Conservation (phyloP, 1,284 basidiomycete species). For the Leccinum pallidistipes region DNA sequence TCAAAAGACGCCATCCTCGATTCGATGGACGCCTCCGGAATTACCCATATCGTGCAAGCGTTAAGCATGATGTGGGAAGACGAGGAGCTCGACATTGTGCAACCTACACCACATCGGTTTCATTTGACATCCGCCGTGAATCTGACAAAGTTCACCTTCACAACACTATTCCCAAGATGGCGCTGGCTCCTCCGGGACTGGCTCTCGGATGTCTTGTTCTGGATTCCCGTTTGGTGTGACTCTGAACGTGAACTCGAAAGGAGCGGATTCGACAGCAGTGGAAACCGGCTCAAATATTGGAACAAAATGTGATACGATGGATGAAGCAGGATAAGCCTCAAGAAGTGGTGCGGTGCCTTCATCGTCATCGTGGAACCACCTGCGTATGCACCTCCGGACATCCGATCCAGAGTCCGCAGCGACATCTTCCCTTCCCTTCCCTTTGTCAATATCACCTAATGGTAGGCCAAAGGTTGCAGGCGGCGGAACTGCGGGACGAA, state of each 20-base stretch:
- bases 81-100: conserved; percentile 80
- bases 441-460: too few relatives aligned
- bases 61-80: conserved; percentile 89
- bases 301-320: not conserved
- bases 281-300: conserved; percentile 7
- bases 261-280: conserved; percentile 11
- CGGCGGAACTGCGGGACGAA: too few relatives aligned
- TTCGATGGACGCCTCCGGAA: conserved; percentile 68
- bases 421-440: too few relatives aligned
- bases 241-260: conserved; percentile 36
- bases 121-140: not conserved
- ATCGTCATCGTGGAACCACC: too few relatives aligned
- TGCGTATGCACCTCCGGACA: too few relatives aligned
- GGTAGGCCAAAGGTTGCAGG: too few relatives aligned
- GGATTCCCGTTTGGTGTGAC: conserved; percentile 4
- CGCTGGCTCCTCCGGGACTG: conserved; percentile 26
- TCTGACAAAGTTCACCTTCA: conserved; percentile 59
- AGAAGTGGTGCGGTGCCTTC: too few relatives aligned
- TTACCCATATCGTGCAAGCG: conserved; percentile 80
- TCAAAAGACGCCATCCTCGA: conserved; percentile 69
- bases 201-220: conserved; percentile 28
- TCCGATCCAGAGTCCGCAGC: too few relatives aligned
- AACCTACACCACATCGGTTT: conserved; percentile 50
- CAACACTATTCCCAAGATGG: conserved; percentile 24
- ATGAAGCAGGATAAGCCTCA: too few relatives aligned